A percentile compares a stretch with the other conserved stretches of the same genome.
These are phyloP conservation scores for Vigna trinervia DNA, from an alignment of 306 rosid species.

Conservation along the genomic window DNA sequence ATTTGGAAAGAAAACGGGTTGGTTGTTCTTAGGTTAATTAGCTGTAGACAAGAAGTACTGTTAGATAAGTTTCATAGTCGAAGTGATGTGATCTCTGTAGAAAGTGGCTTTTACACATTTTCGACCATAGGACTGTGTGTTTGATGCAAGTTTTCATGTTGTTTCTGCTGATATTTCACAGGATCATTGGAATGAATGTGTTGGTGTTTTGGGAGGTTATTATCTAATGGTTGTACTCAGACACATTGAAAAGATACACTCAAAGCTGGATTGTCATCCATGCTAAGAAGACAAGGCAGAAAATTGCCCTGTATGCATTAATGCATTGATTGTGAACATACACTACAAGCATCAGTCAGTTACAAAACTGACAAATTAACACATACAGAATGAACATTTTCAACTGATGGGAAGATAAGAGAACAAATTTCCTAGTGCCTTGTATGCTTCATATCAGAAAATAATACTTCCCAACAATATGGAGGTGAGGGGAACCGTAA, in stretches of 20 bases:
- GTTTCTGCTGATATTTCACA: too few relatives aligned
- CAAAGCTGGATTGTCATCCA: neutral
- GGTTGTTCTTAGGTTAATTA: too few relatives aligned
- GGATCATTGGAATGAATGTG: too few relatives aligned
- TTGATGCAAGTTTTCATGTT: too few relatives aligned
- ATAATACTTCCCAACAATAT: slow-evolving; percentile 64
- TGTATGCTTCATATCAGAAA: slow-evolving; percentile 48
- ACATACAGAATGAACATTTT: neutral
- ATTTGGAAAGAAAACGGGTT: too few relatives aligned
- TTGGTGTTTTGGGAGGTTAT: neutral
- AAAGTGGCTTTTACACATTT: too few relatives aligned
- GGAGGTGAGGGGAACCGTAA: slow-evolving; percentile 86
- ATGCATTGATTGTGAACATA: slow-evolving; percentile 25
- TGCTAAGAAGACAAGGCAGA: neutral
- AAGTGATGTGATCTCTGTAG: too few relatives aligned
- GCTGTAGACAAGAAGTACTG: too few relatives aligned
- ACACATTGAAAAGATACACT: neutral
- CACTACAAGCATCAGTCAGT: slow-evolving; percentile 19
- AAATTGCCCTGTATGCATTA: neutral
- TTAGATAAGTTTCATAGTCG: too few relatives aligned
- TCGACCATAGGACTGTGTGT: too few relatives aligned
- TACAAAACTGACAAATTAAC: slow-evolving; percentile 8
- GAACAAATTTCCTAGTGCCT: slow-evolving; percentile 30
- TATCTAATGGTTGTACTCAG: neutral
- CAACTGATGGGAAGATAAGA: slow-evolving; percentile 1